Evolutionary conservation across 1,284 basidiomycete genomes (phyloP).

Genomic region (Moniliella sp.): DNA sequence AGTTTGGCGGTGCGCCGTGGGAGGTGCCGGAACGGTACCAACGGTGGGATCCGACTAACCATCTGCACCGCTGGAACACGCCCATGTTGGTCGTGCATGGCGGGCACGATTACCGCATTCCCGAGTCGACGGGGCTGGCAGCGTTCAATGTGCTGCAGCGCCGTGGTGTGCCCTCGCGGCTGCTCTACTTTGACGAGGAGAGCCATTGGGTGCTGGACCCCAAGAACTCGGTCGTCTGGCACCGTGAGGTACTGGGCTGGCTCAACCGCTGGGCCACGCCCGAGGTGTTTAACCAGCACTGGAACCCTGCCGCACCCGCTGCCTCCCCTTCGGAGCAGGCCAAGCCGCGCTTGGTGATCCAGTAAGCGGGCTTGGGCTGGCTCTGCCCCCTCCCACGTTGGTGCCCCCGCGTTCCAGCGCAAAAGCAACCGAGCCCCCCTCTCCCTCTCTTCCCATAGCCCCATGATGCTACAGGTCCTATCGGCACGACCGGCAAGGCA

Average conservation of each 20-base stretch:
- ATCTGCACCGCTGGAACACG: slow-evolving; percentile 12
- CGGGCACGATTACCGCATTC: slow-evolving; percentile 13
- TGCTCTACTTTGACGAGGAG: slow-evolving; percentile 10
- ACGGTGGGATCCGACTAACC: slow-evolving; percentile 7
- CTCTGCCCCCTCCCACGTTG: too few relatives aligned
- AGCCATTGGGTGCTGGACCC: slow-evolving; percentile 8
- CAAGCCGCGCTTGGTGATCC: too few relatives aligned
- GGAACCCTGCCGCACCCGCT: too few relatives aligned
- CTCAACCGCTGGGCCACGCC: slow-evolving; percentile 8
- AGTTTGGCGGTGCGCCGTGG: slow-evolving; percentile 13
- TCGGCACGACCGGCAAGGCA: too few relatives aligned
- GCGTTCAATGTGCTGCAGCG: slow-evolving; percentile 18
- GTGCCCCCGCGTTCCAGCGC: too few relatives aligned
- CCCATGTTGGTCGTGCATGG: slow-evolving; percentile 19
- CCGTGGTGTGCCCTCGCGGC: slow-evolving; percentile 9
- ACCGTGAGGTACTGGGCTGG: slow-evolving; percentile 15
- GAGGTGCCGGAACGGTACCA: slow-evolving; percentile 3
- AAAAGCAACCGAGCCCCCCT: too few relatives aligned
- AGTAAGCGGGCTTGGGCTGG: too few relatives aligned
- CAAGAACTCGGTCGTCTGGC: slow-evolving; percentile 13
- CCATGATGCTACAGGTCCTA: too few relatives aligned
- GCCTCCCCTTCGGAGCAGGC: too few relatives aligned
- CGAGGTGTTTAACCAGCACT: too few relatives aligned
- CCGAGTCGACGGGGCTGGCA: slow-evolving; percentile 6
- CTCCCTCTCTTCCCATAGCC: too few relatives aligned